These are phyloP conservation scores for Pseudevernia furfuracea DNA, from an alignment of 495 filamentous ascomycete genomes.

Conservation along the genomic window DNA sequence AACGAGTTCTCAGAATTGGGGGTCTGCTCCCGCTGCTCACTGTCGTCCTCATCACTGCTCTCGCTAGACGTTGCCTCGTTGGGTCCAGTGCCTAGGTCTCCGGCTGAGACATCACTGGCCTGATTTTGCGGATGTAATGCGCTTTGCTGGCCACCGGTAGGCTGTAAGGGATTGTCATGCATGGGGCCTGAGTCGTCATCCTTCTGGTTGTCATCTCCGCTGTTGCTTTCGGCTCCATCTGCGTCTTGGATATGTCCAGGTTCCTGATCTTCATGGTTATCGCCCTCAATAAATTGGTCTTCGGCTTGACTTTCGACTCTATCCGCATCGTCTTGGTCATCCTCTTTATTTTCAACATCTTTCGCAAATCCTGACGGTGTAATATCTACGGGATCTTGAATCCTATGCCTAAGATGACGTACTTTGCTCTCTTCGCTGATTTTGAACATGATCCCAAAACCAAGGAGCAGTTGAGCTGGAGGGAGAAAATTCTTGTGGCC, in stretches of 20 bases:
- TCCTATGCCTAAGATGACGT: conserved; percentile 66
- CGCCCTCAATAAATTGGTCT: conserved; percentile 26
- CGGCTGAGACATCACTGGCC: neutral
- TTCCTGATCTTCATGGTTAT: conserved; percentile 27
- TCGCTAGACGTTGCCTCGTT: conserved; percentile 20
- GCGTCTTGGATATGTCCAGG: conserved; percentile 28
- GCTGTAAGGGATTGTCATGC: conserved; percentile 17
- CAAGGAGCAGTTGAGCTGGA: conserved; percentile 78
- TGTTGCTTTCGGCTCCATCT: conserved; percentile 29
- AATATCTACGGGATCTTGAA: conserved; percentile 38
- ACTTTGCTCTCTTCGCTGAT: conserved; percentile 82
- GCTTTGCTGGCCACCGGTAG: neutral
- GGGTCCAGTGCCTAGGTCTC: neutral
- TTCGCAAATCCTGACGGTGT: conserved; percentile 31
- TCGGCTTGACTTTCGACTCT: conserved; percentile 26
- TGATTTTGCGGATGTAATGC: neutral
- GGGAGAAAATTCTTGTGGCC: conserved; percentile 88
- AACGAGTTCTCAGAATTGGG: neutral
- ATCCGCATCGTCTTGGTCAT: conserved; percentile 31
- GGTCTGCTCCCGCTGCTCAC: conserved; percentile 24
- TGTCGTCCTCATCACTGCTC: conserved; percentile 23
- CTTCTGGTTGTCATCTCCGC: conserved; percentile 14
- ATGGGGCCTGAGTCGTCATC: conserved; percentile 15
- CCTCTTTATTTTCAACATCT: conserved; percentile 28
- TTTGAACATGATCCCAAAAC: conserved; percentile 79